Percentiles rank a stretch among this genome's conserved stretches.
These are phyloP conservation scores for Elaeagnus macrophylla DNA, from an alignment of 306 rosid species.

Conservation along the genomic window DNA sequence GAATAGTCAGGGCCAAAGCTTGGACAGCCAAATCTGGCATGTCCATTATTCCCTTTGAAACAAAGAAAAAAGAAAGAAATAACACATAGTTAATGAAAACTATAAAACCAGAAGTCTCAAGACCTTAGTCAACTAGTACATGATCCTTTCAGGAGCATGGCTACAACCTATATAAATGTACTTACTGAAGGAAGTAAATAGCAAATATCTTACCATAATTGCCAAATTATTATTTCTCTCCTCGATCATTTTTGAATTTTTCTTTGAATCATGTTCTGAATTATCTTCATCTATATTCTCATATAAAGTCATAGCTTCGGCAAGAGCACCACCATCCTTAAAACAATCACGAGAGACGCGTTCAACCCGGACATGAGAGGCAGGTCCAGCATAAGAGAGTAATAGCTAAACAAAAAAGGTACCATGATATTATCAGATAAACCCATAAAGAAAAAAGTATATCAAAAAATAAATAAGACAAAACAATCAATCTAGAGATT, in stretches of 20 bases:
- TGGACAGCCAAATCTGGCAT: conserved; percentile 74
- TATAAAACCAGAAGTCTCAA: no score
- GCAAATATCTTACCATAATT: conserved; percentile 43
- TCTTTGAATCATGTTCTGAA: conserved; percentile 27
- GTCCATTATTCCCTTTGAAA: conserved; percentile 56
- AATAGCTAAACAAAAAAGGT: conserved; percentile 43
- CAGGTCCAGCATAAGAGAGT: conserved; percentile 82
- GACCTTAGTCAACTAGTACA: not conserved
- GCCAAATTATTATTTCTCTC: conserved; percentile 30
- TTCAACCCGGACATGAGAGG: conserved; percentile 78
- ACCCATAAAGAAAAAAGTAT: not conserved
- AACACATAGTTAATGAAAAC: no score
- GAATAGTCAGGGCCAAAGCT: conserved; percentile 75
- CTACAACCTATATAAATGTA: conserved; percentile 4
- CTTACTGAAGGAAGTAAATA: conserved; percentile 7
- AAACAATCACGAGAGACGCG: conserved; percentile 59
- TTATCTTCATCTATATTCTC: conserved; percentile 38
- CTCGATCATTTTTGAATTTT: conserved; percentile 27
- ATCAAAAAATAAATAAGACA: no score
- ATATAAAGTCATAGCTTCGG: conserved; percentile 63
- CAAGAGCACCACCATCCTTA: conserved; percentile 67
- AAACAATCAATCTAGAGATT: no score
- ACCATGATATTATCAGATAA: conserved; percentile 4
- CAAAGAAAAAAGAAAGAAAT: not conserved
- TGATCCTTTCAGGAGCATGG: not conserved